phyloP scores from a whole-genome alignment of 2,329 filamentous ascomycete genomes.

The Phyllosticta capitalensis region DNA sequence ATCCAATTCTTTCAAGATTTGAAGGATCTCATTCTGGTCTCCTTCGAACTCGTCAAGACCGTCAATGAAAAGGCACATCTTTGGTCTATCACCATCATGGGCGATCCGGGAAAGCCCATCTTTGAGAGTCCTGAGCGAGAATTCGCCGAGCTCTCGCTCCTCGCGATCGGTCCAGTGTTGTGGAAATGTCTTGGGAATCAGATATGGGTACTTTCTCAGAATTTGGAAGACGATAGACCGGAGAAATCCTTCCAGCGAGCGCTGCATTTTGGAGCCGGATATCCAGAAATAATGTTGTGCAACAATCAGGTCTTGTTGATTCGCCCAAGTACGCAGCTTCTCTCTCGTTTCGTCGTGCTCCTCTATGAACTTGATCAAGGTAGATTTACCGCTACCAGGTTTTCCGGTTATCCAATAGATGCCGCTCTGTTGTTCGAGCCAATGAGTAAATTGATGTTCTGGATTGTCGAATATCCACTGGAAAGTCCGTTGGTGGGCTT shows the following conservation, averaged over 20 bases:
- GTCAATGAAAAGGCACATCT: constrained; percentile 1
- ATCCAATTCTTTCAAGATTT: neutral
- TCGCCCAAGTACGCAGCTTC: constrained; percentile 28
- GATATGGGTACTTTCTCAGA: neutral
- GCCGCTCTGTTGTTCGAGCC: neutral
- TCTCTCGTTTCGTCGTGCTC: constrained; percentile 16
- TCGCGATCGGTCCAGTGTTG: no score
- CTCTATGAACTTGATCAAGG: constrained; percentile 26
- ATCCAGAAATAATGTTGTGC: constrained; percentile 36
- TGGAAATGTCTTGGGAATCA: neutral
- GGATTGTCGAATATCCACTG: constrained; percentile 3
- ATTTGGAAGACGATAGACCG: constrained; percentile 28
- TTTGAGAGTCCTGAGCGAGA: neutral
- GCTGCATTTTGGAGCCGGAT: constrained; percentile 30
- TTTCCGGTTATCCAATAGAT: constrained; percentile 33
- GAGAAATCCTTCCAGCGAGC: constrained; percentile 33
- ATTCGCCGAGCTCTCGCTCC: neutral
- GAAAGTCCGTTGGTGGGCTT: neutral
- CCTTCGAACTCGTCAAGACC: neutral
- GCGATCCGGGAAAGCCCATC: neutral
- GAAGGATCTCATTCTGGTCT: neutral
- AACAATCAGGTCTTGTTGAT: constrained; percentile 18
- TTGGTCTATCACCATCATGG: neutral
- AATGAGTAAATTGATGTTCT: neutral
- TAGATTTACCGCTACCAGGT: constrained; percentile 39